Percentiles rank a stretch among this genome's conserved stretches.
Evolutionary conservation across 441 rosid genomes (phyloP).

Genomic region (Adansonia gregorii): DNA sequence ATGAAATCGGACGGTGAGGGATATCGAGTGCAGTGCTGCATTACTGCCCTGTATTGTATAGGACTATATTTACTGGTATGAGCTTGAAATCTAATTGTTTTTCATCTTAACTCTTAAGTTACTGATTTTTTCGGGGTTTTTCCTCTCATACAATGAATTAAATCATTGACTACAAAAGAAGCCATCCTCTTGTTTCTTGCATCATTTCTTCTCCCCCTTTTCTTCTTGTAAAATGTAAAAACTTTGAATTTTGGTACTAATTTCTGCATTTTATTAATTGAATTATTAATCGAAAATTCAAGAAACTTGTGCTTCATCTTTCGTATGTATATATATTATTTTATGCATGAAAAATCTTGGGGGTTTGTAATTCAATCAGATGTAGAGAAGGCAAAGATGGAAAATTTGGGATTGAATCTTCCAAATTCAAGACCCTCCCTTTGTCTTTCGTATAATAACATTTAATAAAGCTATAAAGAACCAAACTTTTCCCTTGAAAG

Average conservation of each 20-base stretch:
- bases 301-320: background rate
- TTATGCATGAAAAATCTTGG: background rate
- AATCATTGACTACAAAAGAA: constrained; percentile 45
- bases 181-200: constrained; percentile 19
- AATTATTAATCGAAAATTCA: background rate
- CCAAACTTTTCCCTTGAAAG: background rate
- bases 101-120: constrained; percentile 28
- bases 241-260: background rate
- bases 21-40: constrained; percentile 24
- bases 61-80: constrained; percentile 51
- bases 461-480: background rate
- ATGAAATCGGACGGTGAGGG: constrained; percentile 34
- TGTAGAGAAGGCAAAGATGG: background rate
- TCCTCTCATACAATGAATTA: constrained; percentile 38
- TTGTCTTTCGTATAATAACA: too few species aligned
- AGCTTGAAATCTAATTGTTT: constrained; percentile 1
- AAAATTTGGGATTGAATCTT: too few species aligned
- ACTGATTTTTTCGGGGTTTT: background rate
- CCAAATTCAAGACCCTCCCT: background rate
- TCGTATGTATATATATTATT: background rate
- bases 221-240: background rate
- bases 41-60: constrained; percentile 53
- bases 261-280: background rate
- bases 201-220: too few species aligned
- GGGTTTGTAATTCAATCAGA: background rate